Percentiles rank a stretch among this genome's conserved stretches.
These are phyloP conservation scores for Globisporangium sylvaticum DNA, from an alignment of 352 stramenopile species.

Conservation along the genomic window DNA sequence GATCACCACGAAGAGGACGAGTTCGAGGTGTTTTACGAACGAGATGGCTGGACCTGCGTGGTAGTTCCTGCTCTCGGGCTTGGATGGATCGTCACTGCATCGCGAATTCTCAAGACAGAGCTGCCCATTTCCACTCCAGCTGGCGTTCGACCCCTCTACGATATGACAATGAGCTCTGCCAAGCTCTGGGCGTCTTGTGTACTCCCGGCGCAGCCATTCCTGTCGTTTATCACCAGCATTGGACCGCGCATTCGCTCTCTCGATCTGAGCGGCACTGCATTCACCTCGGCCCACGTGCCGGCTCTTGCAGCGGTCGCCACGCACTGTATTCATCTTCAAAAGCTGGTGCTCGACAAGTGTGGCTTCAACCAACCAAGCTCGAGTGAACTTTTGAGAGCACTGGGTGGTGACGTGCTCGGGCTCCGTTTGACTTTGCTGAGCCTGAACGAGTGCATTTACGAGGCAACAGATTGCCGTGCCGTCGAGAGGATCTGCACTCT, in stretches of 20 bases:
- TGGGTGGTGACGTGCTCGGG: not conserved
- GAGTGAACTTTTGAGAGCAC: too few relatives aligned
- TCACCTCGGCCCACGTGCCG: not conserved
- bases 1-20: not conserved
- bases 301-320: not conserved
- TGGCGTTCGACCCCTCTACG: not conserved
- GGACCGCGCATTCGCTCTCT: not conserved
- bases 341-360: not conserved
- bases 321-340: not conserved
- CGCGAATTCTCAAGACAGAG: not conserved
- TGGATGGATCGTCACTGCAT: not conserved
- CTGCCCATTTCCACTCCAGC: not conserved
- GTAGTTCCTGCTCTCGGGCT: not conserved
- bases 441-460: not conserved
- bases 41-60: not conserved
- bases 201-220: too few relatives aligned
- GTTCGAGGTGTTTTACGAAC: not conserved
- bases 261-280: not conserved
- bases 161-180: not conserved
- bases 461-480: not conserved
- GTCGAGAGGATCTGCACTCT: not conserved
- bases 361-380: not conserved
- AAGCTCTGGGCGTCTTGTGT: not conserved
- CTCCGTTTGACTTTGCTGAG: not conserved
- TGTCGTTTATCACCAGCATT: not conserved